phyloP scores from a whole-genome alignment of 345 rosid species.

The Adansonia digitata region DNA sequence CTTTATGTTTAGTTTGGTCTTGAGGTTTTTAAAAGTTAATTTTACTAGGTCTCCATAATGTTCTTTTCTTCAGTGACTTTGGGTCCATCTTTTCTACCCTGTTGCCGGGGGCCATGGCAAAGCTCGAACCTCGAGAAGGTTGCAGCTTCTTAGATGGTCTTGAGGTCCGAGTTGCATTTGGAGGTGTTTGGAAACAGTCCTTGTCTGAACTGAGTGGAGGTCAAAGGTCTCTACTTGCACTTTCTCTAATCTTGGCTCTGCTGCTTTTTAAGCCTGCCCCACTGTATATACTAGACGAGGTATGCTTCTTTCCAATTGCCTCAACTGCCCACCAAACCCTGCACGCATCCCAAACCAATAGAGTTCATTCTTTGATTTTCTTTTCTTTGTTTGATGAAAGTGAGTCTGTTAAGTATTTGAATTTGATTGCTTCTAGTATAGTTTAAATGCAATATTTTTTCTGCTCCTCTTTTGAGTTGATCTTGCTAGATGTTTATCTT shows the following conservation, averaged over 20 bases:
- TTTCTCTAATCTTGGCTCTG: conserved; percentile 85
- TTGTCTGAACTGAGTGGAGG: conserved; percentile 93
- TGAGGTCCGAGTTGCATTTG: conserved; percentile 96
- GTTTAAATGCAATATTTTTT: background rate
- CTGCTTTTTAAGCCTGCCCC: conserved; percentile 99
- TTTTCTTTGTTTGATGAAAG: background rate
- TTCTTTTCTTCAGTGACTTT: conserved; percentile 55
- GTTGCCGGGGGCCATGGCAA: conserved; percentile 86
- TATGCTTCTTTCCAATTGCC: conserved; percentile 21
- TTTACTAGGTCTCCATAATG: background rate
- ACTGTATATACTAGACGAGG: conserved; percentile 94
- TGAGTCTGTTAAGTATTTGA: background rate
- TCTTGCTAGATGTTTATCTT: background rate
- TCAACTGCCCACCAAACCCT: background rate
- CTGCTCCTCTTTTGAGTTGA: background rate
- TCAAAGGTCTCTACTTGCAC: conserved; percentile 90
- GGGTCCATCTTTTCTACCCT: conserved; percentile 93
- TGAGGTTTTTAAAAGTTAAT: background rate
- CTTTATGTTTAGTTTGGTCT: conserved; percentile 2
- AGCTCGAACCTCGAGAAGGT: conserved; percentile 88
- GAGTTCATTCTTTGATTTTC: background rate
- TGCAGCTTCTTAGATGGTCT: conserved; percentile 86
- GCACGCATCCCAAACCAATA: background rate
- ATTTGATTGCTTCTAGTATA: background rate
- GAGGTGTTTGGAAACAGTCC: conserved; percentile 93